These are phyloP conservation scores for Crotalaria pallida DNA, from an alignment of 306 rosid genomes.

Conservation along the genomic window DNA sequence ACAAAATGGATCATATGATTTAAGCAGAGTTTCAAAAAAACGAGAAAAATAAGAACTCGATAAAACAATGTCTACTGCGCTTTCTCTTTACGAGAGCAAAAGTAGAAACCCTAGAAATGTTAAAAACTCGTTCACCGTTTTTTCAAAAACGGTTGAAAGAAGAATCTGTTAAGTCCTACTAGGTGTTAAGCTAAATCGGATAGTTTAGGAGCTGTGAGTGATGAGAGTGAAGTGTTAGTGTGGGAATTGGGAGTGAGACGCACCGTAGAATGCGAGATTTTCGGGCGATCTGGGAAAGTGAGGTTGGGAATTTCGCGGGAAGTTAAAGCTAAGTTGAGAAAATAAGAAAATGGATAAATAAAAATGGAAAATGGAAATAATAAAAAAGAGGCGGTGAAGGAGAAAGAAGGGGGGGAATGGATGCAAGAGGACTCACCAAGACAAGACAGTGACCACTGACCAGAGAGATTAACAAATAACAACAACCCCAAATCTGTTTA, in stretches of 20 bases:
- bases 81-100: background rate
- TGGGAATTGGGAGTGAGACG: background rate
- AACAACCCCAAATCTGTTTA: background rate
- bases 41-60: background rate
- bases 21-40: background rate
- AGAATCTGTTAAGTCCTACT: background rate
- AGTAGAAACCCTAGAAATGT: constrained; percentile 23
- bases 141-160: background rate
- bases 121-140: constrained; percentile 9
- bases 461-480: constrained; percentile 17
- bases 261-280: constrained; percentile 19
- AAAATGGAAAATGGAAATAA: background rate
- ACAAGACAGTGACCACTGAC: constrained; percentile 13
- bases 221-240: constrained; percentile 12
- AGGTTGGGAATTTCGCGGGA: constrained; percentile 33
- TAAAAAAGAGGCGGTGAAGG: constrained; percentile 15
- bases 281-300: constrained; percentile 48
- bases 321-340: constrained; percentile 19
- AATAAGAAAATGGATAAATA: background rate
- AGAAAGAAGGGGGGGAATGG: background rate
- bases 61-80: background rate
- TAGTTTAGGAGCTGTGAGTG: background rate
- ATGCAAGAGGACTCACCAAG: constrained; percentile 15
- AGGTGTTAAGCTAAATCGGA: background rate
- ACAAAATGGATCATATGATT: too few species aligned